Conservation (phyloP, 768 basidiomycete species). For the Boletus subcaerulescens region DNA sequence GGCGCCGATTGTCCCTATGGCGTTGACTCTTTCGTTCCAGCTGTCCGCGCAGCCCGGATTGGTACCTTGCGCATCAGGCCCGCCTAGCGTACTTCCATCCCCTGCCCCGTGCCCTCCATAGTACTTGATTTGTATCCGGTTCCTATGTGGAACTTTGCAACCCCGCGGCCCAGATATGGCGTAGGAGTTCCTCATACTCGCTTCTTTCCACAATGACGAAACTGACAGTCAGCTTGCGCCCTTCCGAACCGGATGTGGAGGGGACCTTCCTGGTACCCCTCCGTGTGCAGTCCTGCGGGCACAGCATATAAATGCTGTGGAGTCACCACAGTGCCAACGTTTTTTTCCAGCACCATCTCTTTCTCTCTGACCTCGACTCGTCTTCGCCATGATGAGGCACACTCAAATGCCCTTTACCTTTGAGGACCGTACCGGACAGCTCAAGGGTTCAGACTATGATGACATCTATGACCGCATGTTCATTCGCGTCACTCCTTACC, state of each 20-base stretch:
- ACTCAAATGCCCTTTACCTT: conserved; percentile 51
- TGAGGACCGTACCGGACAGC: conserved; percentile 64
- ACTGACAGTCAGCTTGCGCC: conserved; percentile 23
- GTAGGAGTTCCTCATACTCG: conserved; percentile 18
- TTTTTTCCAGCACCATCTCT: background rate
- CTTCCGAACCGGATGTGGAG: conserved; percentile 19
- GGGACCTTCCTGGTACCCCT: conserved; percentile 16
- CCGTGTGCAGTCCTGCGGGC: conserved; percentile 17
- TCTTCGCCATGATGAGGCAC: conserved; percentile 18
- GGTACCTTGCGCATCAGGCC: conserved; percentile 8
- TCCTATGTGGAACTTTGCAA: conserved; percentile 16
- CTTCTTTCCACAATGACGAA: conserved; percentile 24
- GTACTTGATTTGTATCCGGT: background rate
- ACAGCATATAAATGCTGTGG: conserved; percentile 20
- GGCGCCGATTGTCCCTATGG: conserved; percentile 7
- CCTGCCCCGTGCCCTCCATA: conserved; percentile 6
- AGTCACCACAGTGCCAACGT: background rate
- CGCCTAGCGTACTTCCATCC: background rate
- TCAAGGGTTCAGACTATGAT: conserved; percentile 62
- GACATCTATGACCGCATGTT: conserved; percentile 78
- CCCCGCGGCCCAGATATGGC: conserved; percentile 32
- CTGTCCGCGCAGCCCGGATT: conserved; percentile 4
- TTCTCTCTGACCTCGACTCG: conserved; percentile 10
- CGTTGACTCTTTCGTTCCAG: background rate
- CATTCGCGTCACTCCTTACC: conserved; percentile 54